Conservation (phyloP, 2,329 filamentous ascomycete genomes). For the Alternaria gansuensis region DNA sequence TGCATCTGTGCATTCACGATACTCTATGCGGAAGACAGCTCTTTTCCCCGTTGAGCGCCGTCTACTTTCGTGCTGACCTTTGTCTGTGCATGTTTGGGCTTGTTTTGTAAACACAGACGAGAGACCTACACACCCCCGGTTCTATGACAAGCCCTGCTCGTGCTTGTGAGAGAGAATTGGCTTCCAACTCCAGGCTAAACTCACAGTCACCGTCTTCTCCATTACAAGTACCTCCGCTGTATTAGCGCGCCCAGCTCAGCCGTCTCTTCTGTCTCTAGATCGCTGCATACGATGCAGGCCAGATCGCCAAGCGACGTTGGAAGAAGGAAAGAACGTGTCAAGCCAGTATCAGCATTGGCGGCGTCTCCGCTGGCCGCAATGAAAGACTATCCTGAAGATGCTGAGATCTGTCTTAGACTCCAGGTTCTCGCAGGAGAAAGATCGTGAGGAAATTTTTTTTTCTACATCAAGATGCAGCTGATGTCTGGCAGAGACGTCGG, state of each 20-base stretch:
- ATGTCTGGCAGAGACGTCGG: background rate
- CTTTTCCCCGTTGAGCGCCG: background rate
- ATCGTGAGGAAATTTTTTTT: background rate
- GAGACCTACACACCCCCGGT: background rate
- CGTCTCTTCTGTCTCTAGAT: too few relatives aligned
- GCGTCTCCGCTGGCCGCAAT: background rate
- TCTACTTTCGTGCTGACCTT: background rate
- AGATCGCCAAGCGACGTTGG: too few relatives aligned
- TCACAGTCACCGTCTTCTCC: background rate
- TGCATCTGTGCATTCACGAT: background rate
- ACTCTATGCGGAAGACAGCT: background rate
- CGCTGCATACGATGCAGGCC: too few relatives aligned
- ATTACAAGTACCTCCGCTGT: background rate
- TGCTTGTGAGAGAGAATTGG: background rate
- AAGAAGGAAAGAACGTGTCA: background rate
- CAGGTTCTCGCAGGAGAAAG: background rate
- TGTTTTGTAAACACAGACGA: background rate
- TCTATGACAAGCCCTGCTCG: background rate
- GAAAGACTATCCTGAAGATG: background rate
- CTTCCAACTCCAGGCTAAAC: background rate
- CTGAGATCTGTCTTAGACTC: background rate
- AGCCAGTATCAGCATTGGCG: background rate
- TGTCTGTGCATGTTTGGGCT: background rate
- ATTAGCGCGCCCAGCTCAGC: too few relatives aligned
- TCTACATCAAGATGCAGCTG: background rate